These are phyloP conservation scores for Aspergillus hiratsukae DNA, from an alignment of 2,329 filamentous ascomycete species.

Conservation along the genomic window DNA sequence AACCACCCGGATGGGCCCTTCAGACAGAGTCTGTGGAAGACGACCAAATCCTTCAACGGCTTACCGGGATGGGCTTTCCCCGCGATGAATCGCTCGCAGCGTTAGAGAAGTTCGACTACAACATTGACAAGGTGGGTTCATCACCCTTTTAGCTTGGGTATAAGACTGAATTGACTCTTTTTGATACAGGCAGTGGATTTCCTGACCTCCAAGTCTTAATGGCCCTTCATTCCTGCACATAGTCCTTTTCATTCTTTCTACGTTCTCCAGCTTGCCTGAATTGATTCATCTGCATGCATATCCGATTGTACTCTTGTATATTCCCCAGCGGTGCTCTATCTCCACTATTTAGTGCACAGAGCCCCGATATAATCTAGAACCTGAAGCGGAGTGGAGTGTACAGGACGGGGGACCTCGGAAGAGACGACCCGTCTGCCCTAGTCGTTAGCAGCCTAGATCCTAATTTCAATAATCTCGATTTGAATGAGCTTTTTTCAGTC, in stretches of 20 bases:
- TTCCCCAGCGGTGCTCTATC: conserved; percentile 1
- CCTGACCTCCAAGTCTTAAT: conserved; percentile 39
- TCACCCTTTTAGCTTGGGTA: not conserved
- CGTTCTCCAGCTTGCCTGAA: conserved; percentile 2
- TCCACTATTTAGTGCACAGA: not conserved
- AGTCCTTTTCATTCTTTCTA: conserved; percentile 1
- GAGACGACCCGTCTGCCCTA: not conserved
- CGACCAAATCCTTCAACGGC: conserved; percentile 82
- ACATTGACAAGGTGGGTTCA: conserved; percentile 77
- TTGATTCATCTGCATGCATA: conserved; percentile 7
- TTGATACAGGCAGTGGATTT: conserved; percentile 30
- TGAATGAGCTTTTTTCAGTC: no score
- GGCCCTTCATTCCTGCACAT: conserved; percentile 2
- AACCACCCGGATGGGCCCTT: conserved; percentile 60
- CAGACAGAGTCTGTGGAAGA: conserved; percentile 75
- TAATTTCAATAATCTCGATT: not conserved
- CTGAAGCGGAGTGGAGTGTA: not conserved
- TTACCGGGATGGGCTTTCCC: conserved; percentile 85
- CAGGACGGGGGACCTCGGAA: not conserved
- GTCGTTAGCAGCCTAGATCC: not conserved
- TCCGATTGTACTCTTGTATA: conserved; percentile 14
- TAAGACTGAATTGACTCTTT: not conserved
- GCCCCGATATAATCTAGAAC: not conserved
- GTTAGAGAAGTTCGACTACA: conserved; percentile 92
- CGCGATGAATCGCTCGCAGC: conserved; percentile 70